phyloP scores from a whole-genome alignment of 495 filamentous ascomycete genomes.

The Ramalina peruviana region DNA sequence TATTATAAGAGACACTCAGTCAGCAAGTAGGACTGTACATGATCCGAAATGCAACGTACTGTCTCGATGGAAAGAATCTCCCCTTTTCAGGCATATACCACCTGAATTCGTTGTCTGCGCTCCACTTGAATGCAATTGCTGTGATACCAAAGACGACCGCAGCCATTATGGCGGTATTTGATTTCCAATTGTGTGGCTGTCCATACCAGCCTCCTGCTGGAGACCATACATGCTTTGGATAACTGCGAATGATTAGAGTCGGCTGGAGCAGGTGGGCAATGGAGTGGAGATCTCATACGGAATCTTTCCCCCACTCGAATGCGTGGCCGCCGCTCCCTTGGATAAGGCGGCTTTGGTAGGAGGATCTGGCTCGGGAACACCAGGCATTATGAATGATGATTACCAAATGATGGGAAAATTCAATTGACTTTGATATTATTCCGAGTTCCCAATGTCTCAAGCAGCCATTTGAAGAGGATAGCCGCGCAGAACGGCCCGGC shows the following conservation, averaged over 20 bases:
- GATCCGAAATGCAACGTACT: constrained; percentile 44
- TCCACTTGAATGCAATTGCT: constrained; percentile 61
- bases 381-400: background rate
- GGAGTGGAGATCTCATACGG: constrained; percentile 46
- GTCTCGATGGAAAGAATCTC: constrained; percentile 89
- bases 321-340: constrained; percentile 14
- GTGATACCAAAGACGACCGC: constrained; percentile 59
- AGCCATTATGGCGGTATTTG: constrained; percentile 77
- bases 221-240: constrained; percentile 99
- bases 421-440: background rate
- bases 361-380: constrained; percentile 11
- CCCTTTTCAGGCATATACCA: constrained; percentile 73
- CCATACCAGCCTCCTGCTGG: constrained; percentile 95
- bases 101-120: constrained; percentile 69
- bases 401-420: too few relatives aligned
- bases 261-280: background rate
- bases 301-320: constrained; percentile 56
- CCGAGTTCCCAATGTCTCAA: background rate
- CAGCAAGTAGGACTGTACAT: background rate
- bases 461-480: background rate
- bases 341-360: constrained; percentile 13
- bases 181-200: constrained; percentile 86
- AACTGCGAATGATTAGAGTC: constrained; percentile 36
- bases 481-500: background rate
- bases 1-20: constrained; percentile 20